Conservation (phyloP, 352 stramenopile species). For the Pythium utonaiense region DNA sequence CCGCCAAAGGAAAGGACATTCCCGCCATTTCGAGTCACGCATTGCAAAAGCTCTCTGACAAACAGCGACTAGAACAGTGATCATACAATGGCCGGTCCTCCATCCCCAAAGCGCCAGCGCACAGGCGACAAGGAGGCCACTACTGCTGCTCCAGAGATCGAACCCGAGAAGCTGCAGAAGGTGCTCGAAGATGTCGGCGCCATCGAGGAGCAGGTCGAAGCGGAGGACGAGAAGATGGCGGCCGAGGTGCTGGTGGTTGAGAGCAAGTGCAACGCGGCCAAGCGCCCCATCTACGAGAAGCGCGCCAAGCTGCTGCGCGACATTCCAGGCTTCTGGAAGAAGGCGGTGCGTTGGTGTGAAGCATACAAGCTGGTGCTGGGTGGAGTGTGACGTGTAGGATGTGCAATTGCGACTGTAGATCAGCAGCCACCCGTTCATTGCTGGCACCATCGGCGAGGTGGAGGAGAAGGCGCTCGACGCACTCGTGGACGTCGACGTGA, state of each 20-base stretch:
- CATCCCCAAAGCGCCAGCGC: slow-evolving; percentile 74
- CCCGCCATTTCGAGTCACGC: too few species aligned
- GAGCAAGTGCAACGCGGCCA: slow-evolving; percentile 71
- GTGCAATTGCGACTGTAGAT: slow-evolving; percentile 31
- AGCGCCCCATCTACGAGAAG: slow-evolving; percentile 64
- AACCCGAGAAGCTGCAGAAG: slow-evolving; percentile 49
- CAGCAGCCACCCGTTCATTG: slow-evolving; percentile 64
- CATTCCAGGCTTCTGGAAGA: slow-evolving; percentile 77
- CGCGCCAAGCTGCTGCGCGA: slow-evolving; percentile 55
- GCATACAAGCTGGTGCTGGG: too few species aligned
- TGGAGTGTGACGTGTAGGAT: neutral
- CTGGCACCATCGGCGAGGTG: slow-evolving; percentile 37
- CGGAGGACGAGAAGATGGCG: slow-evolving; percentile 57
- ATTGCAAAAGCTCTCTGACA: too few species aligned
- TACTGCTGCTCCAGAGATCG: slow-evolving; percentile 14
- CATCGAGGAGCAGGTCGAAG: slow-evolving; percentile 64
- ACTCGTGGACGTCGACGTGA: slow-evolving; percentile 55
- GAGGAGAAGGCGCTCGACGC: slow-evolving; percentile 54
- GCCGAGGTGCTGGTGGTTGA: slow-evolving; percentile 70
- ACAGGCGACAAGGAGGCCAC: slow-evolving; percentile 43
- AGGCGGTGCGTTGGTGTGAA: slow-evolving; percentile 39
- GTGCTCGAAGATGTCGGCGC: slow-evolving; percentile 45
- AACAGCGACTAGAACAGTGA: too few species aligned
- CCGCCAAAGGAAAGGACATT: slow-evolving; percentile 28
- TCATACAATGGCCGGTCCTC: slow-evolving; percentile 49